Percentiles rank a stretch among this genome's conserved stretches.
Conservation (phyloP, 2,329 filamentous ascomycete genomes). For the Aspergillus brasiliensis region DNA sequence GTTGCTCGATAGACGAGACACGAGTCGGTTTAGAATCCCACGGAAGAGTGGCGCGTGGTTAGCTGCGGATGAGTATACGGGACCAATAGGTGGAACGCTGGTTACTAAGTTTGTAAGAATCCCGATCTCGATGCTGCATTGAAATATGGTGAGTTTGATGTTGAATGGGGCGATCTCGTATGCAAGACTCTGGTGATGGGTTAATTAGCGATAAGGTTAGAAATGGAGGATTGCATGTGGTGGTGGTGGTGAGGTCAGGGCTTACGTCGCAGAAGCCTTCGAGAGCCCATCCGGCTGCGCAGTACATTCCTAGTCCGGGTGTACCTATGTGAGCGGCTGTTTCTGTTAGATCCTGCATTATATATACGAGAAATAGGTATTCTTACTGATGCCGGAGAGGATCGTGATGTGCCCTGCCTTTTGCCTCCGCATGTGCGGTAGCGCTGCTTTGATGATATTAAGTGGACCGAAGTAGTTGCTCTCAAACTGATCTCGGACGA, state of each 20-base stretch:
- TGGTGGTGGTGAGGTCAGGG: too few species aligned
- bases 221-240: background rate
- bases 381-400: constrained; percentile 75
- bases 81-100: constrained; percentile 74
- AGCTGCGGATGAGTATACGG: constrained; percentile 66
- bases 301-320: constrained; percentile 86
- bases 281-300: constrained; percentile 88
- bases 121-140: constrained; percentile 90
- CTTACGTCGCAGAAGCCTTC: constrained; percentile 89
- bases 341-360: constrained; percentile 20
- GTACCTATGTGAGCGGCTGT: constrained; percentile 83
- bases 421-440: constrained; percentile 77
- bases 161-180: constrained; percentile 98
- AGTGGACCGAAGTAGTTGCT: constrained; percentile 93
- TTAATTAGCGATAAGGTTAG: background rate
- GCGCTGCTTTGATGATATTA: constrained; percentile 87
- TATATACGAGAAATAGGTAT: too few species aligned
- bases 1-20: constrained; percentile 70
- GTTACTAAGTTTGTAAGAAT: constrained; percentile 84
- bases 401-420: constrained; percentile 88
- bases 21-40: constrained; percentile 76
- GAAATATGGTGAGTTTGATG: constrained; percentile 91
- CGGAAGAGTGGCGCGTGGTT: constrained; percentile 79
- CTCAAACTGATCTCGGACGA: constrained; percentile 91
- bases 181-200: constrained; percentile 65